Conservation (phyloP, 2,329 filamentous ascomycete species). For the Penicillium sp. region DNA sequence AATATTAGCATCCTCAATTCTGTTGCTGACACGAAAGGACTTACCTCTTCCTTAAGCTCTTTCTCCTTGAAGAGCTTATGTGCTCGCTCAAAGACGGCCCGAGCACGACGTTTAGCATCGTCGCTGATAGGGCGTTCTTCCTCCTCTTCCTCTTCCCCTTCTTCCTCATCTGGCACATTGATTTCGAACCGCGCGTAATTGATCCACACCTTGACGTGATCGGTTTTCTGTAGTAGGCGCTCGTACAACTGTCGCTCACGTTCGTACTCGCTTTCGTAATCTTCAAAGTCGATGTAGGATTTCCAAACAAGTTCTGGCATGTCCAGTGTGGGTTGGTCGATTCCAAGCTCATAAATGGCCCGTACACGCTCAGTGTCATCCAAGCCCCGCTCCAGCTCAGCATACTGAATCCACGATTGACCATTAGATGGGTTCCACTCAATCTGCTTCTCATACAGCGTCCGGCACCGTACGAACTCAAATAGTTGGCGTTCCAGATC, state of each 20-base stretch:
- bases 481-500: slow-evolving; percentile 91
- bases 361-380: slow-evolving; percentile 87
- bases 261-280: slow-evolving; percentile 91
- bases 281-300: slow-evolving; percentile 97
- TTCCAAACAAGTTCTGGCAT: slow-evolving; percentile 99
- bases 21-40: slow-evolving; percentile 22
- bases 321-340: slow-evolving; percentile 80
- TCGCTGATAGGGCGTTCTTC: slow-evolving; percentile 71
- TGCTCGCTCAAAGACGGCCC: slow-evolving; percentile 82
- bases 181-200: slow-evolving; percentile 99
- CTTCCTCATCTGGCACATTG: slow-evolving; percentile 78
- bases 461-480: slow-evolving; percentile 90
- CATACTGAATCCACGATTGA: slow-evolving; percentile 95
- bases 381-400: slow-evolving; percentile 87
- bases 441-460: slow-evolving; percentile 90
- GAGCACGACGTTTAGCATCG: slow-evolving; percentile 79
- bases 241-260: slow-evolving; percentile 83
- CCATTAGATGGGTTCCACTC: slow-evolving; percentile 90
- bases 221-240: slow-evolving; percentile 88
- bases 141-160: slow-evolving; percentile 65
- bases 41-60: slow-evolving; percentile 84
- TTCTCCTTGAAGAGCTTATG: slow-evolving; percentile 86
- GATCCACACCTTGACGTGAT: slow-evolving; percentile 99
- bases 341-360: slow-evolving; percentile 89
- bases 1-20: slow-evolving; percentile 38